These are phyloP conservation scores for Nepenthes gracilis DNA, from an alignment of 148 eudicot species.

Conservation along the genomic window DNA sequence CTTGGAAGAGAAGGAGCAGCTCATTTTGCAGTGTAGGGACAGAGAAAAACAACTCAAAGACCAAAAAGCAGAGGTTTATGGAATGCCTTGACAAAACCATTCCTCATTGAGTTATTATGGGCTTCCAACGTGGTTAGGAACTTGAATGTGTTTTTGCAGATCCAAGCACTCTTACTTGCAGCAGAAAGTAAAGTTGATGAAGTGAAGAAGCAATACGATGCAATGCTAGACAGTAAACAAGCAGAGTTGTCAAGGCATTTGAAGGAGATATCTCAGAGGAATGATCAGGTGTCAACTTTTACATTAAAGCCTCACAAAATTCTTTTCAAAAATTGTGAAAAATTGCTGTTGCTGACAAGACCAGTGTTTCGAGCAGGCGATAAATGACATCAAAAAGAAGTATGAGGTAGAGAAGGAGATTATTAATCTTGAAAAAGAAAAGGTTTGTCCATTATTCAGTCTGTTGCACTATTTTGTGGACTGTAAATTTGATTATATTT, in stretches of 20 bases:
- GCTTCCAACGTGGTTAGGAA: conserved; percentile 1
- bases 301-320: background rate
- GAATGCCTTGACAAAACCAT: conserved; percentile 3
- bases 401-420: conserved; percentile 82
- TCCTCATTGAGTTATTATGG: background rate
- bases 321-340: background rate
- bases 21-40: conserved; percentile 36
- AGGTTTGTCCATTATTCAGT: conserved; percentile 36
- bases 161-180: conserved; percentile 34
- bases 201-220: conserved; percentile 72
- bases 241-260: conserved; percentile 81
- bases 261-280: conserved; percentile 88
- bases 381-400: conserved; percentile 83
- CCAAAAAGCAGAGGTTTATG: conserved; percentile 55
- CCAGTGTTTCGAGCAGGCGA: conserved; percentile 50
- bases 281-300: conserved; percentile 60
- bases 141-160: conserved; percentile 27
- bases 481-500: conserved; percentile 8
- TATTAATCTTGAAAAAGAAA: conserved; percentile 66
- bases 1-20: conserved; percentile 59
- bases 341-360: conserved; percentile 7
- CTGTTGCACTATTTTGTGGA: conserved; percentile 1
- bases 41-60: conserved; percentile 55
- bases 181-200: conserved; percentile 69
- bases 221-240: conserved; percentile 81